Evolutionary conservation across 306 rosid species (phyloP).

Genomic region (Cicer yamashitae): DNA sequence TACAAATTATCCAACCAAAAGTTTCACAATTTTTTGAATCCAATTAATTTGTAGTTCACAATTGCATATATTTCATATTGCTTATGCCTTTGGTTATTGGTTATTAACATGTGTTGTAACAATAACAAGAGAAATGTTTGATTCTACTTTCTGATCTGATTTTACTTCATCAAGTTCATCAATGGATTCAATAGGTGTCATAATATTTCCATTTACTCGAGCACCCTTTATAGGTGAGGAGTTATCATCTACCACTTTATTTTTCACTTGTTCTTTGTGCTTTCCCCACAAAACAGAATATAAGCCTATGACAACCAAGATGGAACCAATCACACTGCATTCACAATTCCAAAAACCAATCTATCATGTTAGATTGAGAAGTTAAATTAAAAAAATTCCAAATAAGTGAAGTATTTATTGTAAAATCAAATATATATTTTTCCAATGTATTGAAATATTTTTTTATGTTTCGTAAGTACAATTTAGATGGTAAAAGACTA

Average conservation of each 20-base stretch:
- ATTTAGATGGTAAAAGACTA: too few species aligned
- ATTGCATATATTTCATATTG: not conserved
- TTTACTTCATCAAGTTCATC: conserved; percentile 25
- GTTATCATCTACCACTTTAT: conserved; percentile 47
- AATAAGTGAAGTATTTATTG: too few species aligned
- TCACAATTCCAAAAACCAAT: conserved; percentile 13
- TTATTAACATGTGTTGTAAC: conserved; percentile 14
- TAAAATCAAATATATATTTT: too few species aligned
- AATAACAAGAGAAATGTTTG: conserved; percentile 42
- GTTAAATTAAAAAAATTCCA: not conserved
- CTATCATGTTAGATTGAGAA: not conserved
- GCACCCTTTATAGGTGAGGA: conserved; percentile 57
- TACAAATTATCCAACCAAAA: not conserved
- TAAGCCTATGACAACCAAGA: conserved; percentile 73
- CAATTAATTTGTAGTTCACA: conserved; percentile 1
- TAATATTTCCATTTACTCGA: conserved; percentile 36
- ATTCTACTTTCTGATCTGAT: conserved; percentile 29
- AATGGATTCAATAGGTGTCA: conserved; percentile 21
- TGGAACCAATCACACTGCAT: conserved; percentile 65
- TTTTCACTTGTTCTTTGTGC: conserved; percentile 66
- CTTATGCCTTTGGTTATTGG: conserved; percentile 19
- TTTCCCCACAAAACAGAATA: conserved; percentile 91
- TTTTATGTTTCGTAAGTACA: too few species aligned
- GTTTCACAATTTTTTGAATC: not conserved
- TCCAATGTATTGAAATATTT: too few species aligned